Conservation (phyloP, 192 early-diverging fungal genomes). For the Mortierella claussenii region DNA sequence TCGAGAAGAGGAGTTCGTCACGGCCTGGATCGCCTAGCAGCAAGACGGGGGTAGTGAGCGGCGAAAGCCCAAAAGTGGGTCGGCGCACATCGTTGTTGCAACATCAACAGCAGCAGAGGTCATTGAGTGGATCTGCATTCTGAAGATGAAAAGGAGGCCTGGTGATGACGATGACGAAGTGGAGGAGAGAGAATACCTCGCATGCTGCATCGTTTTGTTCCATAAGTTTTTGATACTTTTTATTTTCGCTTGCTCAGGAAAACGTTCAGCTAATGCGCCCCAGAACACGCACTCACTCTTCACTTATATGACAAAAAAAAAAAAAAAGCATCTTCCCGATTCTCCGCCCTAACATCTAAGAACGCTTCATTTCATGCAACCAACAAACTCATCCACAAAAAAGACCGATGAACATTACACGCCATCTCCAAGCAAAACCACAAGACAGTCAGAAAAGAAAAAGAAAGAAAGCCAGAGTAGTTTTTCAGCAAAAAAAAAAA, state of each 20-base stretch:
- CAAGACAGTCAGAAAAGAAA: not conserved
- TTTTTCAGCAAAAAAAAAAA: too few relatives aligned
- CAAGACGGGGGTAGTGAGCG: not conserved
- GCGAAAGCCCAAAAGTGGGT: not conserved
- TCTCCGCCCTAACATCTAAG: too few relatives aligned
- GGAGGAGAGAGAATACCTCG: not conserved
- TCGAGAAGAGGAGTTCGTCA: too few relatives aligned
- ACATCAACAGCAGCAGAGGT: not conserved
- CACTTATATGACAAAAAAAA: too few relatives aligned
- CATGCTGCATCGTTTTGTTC: not conserved
- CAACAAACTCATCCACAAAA: too few relatives aligned
- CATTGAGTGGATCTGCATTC: not conserved
- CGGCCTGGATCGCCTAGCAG: conserved; percentile 21
- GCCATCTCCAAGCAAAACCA: not conserved
- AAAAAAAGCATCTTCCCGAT: too few relatives aligned
- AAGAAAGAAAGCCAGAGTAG: not conserved
- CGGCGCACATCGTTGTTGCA: not conserved
- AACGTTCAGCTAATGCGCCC: not conserved
- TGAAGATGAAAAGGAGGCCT: not conserved
- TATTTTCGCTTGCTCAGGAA: not conserved
- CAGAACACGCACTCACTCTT: too few relatives aligned
- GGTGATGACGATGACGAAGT: not conserved
- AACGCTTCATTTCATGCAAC: too few relatives aligned
- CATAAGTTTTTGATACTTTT: not conserved
- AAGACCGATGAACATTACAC: not conserved